These are phyloP conservation scores for Stephania cephalantha DNA, from an alignment of 164 flowering plant species.

Conservation along the genomic window DNA sequence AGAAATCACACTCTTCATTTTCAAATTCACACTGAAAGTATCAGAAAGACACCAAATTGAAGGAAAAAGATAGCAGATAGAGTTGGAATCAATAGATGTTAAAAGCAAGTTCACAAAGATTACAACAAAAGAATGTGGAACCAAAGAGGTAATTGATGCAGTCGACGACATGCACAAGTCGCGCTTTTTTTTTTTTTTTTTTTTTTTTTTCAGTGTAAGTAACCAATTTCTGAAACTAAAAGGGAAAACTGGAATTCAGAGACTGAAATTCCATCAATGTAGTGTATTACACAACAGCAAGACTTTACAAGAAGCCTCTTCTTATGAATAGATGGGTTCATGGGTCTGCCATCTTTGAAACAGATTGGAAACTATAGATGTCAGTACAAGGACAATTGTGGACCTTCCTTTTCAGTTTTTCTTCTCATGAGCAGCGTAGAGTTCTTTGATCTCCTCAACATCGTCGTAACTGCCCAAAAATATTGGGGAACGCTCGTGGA, in stretches of 20 bases:
- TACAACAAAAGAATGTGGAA: neutral
- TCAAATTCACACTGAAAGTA: too few species aligned
- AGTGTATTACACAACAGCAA: conserved; percentile 10
- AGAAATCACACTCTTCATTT: too few species aligned
- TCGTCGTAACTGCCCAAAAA: conserved; percentile 96
- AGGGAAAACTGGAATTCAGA: neutral
- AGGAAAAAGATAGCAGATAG: neutral
- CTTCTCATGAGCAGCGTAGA: conserved; percentile 61
- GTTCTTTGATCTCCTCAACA: conserved; percentile 84
- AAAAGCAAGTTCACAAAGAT: neutral
- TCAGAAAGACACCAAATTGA: neutral
- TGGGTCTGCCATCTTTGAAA: neutral
- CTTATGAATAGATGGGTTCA: conserved; percentile 5
- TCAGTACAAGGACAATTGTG: neutral
- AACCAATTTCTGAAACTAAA: neutral
- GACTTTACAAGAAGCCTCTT: conserved; percentile 14
- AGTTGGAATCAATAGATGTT: neutral
- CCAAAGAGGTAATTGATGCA: neutral
- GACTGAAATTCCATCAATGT: conserved; percentile 10
- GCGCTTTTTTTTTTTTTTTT: too few species aligned
- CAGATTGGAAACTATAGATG: neutral
- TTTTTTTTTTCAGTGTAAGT: neutral
- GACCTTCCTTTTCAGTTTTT: conserved; percentile 10
- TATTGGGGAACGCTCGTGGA: conserved; percentile 91
- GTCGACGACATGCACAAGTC: too few species aligned